These are phyloP conservation scores for Ophiosphaerella korrae DNA, from an alignment of 2,329 filamentous ascomycete genomes.

Conservation along the genomic window DNA sequence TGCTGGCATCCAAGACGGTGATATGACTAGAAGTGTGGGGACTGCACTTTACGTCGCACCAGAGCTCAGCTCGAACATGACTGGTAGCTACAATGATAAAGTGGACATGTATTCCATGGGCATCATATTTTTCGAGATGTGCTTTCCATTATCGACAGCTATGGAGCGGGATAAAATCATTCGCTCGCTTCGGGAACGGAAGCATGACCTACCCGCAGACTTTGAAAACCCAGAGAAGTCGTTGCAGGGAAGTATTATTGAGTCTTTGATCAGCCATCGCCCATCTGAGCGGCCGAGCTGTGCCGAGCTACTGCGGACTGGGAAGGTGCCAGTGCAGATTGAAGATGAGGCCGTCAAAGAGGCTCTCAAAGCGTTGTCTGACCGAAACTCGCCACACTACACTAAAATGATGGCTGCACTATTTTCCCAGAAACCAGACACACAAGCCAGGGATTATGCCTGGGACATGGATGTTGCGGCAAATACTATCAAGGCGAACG, in stretches of 20 bases:
- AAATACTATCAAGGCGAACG: constrained; percentile 48
- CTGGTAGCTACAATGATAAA: constrained; percentile 84
- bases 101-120: constrained; percentile 99
- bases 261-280: constrained; percentile 79
- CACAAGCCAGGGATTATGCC: constrained; percentile 73
- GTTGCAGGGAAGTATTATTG: constrained; percentile 76
- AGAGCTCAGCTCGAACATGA: constrained; percentile 77
- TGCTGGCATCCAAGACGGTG: constrained; percentile 48
- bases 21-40: constrained; percentile 72
- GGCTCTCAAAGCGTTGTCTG: constrained; percentile 78
- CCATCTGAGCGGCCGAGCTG: constrained; percentile 84
- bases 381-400: constrained; percentile 85
- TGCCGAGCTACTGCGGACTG: constrained; percentile 79
- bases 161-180: constrained; percentile 71
- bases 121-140: constrained; percentile 99
- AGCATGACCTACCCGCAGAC: constrained; percentile 71
- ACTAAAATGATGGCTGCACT: constrained; percentile 85
- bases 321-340: constrained; percentile 86
- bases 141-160: constrained; percentile 63
- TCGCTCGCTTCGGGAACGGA: constrained; percentile 68
- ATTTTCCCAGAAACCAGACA: constrained; percentile 73
- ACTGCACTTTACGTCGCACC: constrained; percentile 94
- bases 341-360: constrained; percentile 90
- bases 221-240: constrained; percentile 73
- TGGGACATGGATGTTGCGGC: constrained; percentile 52